Evolutionary conservation across 768 basidiomycete genomes (phyloP), one percentile per base, ranked within the genome.

Genomic region (Candolleomyces aberdarensis): DNA sequence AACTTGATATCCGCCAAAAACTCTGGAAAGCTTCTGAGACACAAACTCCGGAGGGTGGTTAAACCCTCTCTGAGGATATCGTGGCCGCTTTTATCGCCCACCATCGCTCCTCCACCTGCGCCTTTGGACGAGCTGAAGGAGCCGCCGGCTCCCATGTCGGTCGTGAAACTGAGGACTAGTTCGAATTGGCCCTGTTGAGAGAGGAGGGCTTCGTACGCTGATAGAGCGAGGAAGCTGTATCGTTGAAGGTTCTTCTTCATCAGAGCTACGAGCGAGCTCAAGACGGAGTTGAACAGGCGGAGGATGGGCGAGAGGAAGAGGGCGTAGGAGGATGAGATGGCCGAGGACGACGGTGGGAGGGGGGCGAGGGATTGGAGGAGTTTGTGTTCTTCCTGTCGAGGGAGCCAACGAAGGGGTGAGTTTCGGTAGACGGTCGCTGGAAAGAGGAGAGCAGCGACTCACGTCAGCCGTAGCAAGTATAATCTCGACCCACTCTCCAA

Each of bases 11-110:
- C 91, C 17, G 85, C 90, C 50, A 94, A 70, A 64, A 91, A 89
- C 66, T 94, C 92, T 0, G 92, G 92, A 70, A 94, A 94, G 56
- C 89, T 92, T 49, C 92, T 79, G 61, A 94, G 72, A 67, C 91
- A 92, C 1, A 92, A 78, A 0, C 81, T 84, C 14, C 89, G 77
- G 10, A 94, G 75, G 5, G 82, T 74, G 55, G 85, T 83, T 7
- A 91, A 66, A 0, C 85, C 86, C 9, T 94, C 92, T 65, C 84
- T 87, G 50, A 91, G 72, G 65, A 91, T 91, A 64, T 92, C 92
- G 26, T 75, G 75, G 31, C 81, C 82, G 59, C 74, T 76, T 36
- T 36, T 36, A 36, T 36, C 36, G 6, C 36, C 36, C 6, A 36
- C 36, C 8, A 36, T 11, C 36, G 36, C 36, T 11, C 36, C 36